Conservation (phyloP, 495 filamentous ascomycete species). For the Xylaria nigripes region DNA sequence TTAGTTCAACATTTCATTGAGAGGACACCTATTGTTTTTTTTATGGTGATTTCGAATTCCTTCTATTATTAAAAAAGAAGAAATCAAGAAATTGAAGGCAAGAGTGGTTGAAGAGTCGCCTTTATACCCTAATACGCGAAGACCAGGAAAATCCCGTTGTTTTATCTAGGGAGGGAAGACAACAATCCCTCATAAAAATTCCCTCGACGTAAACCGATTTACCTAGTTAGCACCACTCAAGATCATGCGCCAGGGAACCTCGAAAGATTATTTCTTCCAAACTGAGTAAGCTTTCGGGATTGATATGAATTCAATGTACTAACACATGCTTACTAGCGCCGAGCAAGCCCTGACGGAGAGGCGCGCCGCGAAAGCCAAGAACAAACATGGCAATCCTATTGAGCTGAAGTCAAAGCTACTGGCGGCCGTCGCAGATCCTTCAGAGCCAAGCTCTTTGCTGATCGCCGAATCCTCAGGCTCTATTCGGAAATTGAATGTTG, state of each 20-base stretch:
- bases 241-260: constrained; percentile 22
- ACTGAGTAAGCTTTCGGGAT: constrained; percentile 54
- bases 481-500: constrained; percentile 60
- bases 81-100: too few relatives aligned
- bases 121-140: too few relatives aligned
- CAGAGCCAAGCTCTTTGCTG: constrained; percentile 51
- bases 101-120: too few relatives aligned
- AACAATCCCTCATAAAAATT: not conserved
- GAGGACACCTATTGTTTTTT: too few relatives aligned
- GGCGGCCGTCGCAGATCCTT: constrained; percentile 62
- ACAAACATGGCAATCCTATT: constrained; percentile 77
- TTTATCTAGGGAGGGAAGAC: too few relatives aligned
- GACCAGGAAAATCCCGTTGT: too few relatives aligned
- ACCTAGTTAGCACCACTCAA: not conserved
- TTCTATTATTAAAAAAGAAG: too few relatives aligned
- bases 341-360: constrained; percentile 63
- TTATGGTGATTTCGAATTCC: too few relatives aligned
- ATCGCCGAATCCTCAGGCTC: constrained; percentile 77
- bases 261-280: constrained; percentile 68
- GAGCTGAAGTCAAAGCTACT: constrained; percentile 76
- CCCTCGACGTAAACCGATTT: not conserved
- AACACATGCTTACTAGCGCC: constrained; percentile 41
- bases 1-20: too few relatives aligned
- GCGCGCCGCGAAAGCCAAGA: constrained; percentile 70
- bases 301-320: not conserved